These are phyloP conservation scores for Lachancea fermentati DNA, from an alignment of 805 yeast species.

Conservation along the genomic window DNA sequence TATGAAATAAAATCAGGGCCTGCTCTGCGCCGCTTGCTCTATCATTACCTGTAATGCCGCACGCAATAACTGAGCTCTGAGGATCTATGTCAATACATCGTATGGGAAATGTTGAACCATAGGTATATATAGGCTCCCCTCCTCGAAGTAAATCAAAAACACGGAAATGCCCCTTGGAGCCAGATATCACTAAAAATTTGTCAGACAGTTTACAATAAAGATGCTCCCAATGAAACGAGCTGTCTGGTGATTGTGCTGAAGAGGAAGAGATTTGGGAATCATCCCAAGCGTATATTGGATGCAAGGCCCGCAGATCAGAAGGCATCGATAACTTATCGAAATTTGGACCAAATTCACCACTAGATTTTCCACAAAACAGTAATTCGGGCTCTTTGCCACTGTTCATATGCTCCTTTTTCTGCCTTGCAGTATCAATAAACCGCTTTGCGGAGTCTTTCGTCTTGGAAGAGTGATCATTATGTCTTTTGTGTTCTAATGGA, in stretches of 20 bases:
- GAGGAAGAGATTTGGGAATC: neutral
- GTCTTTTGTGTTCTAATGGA: conserved; percentile 15
- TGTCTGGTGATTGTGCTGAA: conserved; percentile 5
- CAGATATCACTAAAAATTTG: conserved; percentile 57
- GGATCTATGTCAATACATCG: conserved; percentile 71
- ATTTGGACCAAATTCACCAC: conserved; percentile 60
- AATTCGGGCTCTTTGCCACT: conserved; percentile 43
- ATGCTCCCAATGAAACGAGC: conserved; percentile 47
- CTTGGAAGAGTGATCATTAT: neutral
- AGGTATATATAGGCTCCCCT: conserved; percentile 65
- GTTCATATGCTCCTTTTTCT: conserved; percentile 36
- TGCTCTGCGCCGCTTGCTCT: conserved; percentile 63
- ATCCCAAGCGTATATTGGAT: conserved; percentile 8
- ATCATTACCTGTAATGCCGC: conserved; percentile 80
- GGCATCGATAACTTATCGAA: conserved; percentile 36
- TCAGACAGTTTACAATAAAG: conserved; percentile 55
- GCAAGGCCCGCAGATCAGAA: conserved; percentile 13
- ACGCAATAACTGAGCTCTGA: conserved; percentile 59
- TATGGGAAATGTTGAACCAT: conserved; percentile 67
- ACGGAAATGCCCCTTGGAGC: conserved; percentile 62
- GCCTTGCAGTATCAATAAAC: conserved; percentile 6
- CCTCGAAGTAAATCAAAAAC: conserved; percentile 50
- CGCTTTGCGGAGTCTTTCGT: neutral
- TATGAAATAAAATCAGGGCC: conserved; percentile 64
- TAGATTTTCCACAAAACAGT: conserved; percentile 60